Evolutionary conservation across 345 rosid genomes (phyloP).

Genomic region (Euphorbia pulcherrima): DNA sequence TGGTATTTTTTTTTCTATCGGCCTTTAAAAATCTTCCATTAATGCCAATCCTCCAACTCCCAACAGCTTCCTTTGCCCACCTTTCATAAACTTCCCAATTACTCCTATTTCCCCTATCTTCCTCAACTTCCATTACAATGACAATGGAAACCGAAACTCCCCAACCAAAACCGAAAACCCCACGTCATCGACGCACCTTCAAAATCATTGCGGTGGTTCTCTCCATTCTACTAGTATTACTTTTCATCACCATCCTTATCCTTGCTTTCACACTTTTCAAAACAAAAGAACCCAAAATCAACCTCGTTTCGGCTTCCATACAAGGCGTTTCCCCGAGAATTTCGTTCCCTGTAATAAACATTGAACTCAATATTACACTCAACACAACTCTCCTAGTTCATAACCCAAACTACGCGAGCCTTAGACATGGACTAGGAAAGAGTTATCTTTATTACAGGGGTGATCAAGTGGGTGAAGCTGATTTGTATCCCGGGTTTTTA

Average conservation of each 20-base stretch:
- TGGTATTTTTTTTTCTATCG: no score
- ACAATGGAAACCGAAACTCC: neutral
- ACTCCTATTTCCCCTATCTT: neutral
- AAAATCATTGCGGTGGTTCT: constrained; percentile 13
- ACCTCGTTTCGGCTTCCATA: constrained; percentile 35
- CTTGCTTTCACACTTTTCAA: constrained; percentile 48
- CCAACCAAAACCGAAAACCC: neutral
- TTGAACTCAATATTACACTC: constrained; percentile 47
- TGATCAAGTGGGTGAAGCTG: constrained; percentile 40
- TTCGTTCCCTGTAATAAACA: constrained; percentile 26
- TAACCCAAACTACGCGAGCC: constrained; percentile 42
- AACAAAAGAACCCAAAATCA: constrained; percentile 28
- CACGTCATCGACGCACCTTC: constrained; percentile 23
- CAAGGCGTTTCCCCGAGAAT: constrained; percentile 43
- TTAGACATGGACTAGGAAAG: constrained; percentile 43
- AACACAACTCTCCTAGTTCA: constrained; percentile 32
- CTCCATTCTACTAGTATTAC: constrained; percentile 23
- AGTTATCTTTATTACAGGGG: constrained; percentile 33
- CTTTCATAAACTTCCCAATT: neutral
- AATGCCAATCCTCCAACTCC: neutral
- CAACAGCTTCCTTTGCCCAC: neutral
- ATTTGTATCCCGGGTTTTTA: constrained; percentile 37
- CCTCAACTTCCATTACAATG: neutral
- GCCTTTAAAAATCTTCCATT: neutral
- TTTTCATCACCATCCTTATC: constrained; percentile 29